Evolutionary conservation across 345 rosid species (phyloP), one percentile per base, ranked within the genome.

Genomic region (Physaria fendleri): DNA sequence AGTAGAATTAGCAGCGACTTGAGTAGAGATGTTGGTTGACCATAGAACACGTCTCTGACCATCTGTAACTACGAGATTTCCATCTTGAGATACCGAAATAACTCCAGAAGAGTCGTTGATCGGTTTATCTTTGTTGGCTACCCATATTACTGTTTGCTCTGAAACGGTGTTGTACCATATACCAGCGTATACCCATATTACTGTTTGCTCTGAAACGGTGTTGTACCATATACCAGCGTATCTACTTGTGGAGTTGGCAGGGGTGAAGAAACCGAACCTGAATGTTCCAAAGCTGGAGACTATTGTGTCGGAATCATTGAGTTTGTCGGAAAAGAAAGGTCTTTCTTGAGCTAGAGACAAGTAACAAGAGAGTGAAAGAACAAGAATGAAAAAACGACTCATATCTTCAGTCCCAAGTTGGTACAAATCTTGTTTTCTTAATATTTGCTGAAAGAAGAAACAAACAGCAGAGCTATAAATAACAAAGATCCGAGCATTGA

Each of bases 151-250:
- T 28, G 73, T 57, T 38, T 38, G 53, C 24, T 8, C 27, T 16
- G 78, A 50, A 4, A 34, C 2, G 4, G 7, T 50, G 33, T 62
- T 74, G 24, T 65, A 78, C 87, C 85, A 84, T 46, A 84, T 74
- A 27, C 86, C 91, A 0, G 69, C n/a, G n/a, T n/a, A n/a, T 24
- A 76, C 85, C 91, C 83, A 78, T 11, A 81, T 52, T 3, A 71
- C 67, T 28, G 73, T 57, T 38, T 38, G 53, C 24, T 8, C 27
- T 16, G 78, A 50, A 4, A 34, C 2, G 4, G 7, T 50, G 33
- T 62, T 74, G 24, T 65, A 78, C 87, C 85, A 84, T 46, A 84
- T 74, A 27, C 86, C 91, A 0, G 69, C 81, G 22, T 77, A 84
- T 10, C 77, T 71, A 48, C 54, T 25, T 4, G 62, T 67, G 17